phyloP scores from a whole-genome alignment of 1,139 yeast genomes.

The Nakaseomyces nivariensis region DNA sequence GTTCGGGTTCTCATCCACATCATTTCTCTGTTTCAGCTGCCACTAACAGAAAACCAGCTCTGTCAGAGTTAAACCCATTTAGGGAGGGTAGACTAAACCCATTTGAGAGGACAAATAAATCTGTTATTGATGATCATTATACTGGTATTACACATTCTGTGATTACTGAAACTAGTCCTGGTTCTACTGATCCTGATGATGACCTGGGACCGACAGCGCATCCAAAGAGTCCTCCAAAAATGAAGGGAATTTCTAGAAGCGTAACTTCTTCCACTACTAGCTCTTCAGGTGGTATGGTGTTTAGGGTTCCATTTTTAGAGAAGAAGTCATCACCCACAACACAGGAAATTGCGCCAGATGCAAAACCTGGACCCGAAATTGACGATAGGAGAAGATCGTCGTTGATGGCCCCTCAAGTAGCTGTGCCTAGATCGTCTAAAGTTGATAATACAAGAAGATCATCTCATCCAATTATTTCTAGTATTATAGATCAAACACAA shows the following conservation, averaged over 20 bases:
- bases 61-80: background rate
- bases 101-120: background rate
- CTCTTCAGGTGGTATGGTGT: slow-evolving; percentile 31
- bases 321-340: slow-evolving; percentile 7
- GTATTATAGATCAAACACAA: slow-evolving; percentile 2
- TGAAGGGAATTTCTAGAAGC: slow-evolving; percentile 3
- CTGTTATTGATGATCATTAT: background rate
- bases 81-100: background rate
- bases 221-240: background rate
- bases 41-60: background rate
- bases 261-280: slow-evolving; percentile 17
- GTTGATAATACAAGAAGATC: slow-evolving; percentile 18
- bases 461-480: slow-evolving; percentile 20
- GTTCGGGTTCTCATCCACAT: background rate
- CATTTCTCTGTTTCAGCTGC: background rate
- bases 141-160: background rate
- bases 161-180: background rate
- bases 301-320: slow-evolving; percentile 60
- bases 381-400: slow-evolving; percentile 19
- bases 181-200: slow-evolving; percentile 2
- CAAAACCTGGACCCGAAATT: slow-evolving; percentile 7
- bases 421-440: slow-evolving; percentile 5
- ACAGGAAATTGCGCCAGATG: slow-evolving; percentile 5
- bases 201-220: background rate
- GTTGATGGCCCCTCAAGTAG: slow-evolving; percentile 12